Evolutionary conservation across 305 asterid genomes (phyloP), one percentile per base, ranked within the genome.

Genomic region (Fraxinus paxiana): DNA sequence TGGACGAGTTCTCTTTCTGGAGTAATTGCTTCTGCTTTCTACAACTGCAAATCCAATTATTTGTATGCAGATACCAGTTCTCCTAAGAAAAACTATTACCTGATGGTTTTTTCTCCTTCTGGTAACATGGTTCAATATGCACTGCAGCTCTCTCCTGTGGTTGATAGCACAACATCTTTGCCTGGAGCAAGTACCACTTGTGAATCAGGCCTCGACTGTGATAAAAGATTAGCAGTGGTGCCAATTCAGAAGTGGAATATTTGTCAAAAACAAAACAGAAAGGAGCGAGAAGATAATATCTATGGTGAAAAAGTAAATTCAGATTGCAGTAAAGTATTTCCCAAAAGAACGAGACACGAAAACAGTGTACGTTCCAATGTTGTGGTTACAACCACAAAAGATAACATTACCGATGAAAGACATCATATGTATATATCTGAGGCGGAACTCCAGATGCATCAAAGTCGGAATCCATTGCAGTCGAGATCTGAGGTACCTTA

Each of bases 211-310:
- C 80, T 61, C 38, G 90, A 88, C 15, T 76, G 34, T 78, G 95
- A 92, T 83, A 81, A 87, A 43, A 84, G 91, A 79, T 72, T 90
- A 77, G 80, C 84, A 5, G 94, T 93, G 28, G 97, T 94, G 86
- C 89, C 98, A 41, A 81, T 94, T 81, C 92, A 92, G 83, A 96
- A 90, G 89, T 96, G 99, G 99, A 88, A 94, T 88, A 87, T 96
- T 26, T 91, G 92, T 83, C 93, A 91, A 79, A 89, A 86, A 89
- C 93, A 87, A 61, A 89, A 84, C 73, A 88, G 89, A 9, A 90
- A 86, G 84, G 92, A 89, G 61, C 86, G 87, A 48, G 92, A 88
- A 75, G 92, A 89, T 87, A 88, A 83, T 83, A 72, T 91, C 48
- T 90, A 89, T 78, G 94, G 92, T 56, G 96, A 90, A 67, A 88